Conservation (phyloP, 2,329 filamentous ascomycete species). For the Cladosporium halotolerans region DNA sequence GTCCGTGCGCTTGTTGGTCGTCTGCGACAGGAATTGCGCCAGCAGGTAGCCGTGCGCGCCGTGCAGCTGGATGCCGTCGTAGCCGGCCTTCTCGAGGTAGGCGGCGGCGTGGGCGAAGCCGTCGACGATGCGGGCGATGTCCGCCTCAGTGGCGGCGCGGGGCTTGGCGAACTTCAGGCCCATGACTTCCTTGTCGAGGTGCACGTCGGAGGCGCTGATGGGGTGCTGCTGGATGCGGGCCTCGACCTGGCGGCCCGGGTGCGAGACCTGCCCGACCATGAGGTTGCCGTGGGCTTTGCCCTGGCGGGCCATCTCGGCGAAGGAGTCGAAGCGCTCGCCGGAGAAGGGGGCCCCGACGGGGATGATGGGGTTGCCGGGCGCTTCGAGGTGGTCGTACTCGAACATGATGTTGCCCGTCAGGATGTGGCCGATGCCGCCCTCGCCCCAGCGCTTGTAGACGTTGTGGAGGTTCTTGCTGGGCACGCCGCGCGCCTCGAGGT, state of each 20-base stretch:
- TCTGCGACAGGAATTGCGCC: conserved; percentile 39
- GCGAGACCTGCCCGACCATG: conserved; percentile 55
- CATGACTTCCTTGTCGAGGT: conserved; percentile 38
- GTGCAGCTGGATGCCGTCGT: conserved; percentile 44
- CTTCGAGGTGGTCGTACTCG: conserved; percentile 54
- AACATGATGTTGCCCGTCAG: conserved; percentile 61
- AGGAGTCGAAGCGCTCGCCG: conserved; percentile 55
- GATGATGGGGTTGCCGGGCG: conserved; percentile 54
- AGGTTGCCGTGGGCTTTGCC: conserved; percentile 53
- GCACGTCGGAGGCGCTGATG: conserved; percentile 46
- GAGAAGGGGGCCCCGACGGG: conserved; percentile 45
- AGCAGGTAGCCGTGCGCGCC: conserved; percentile 43
- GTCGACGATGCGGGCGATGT: conserved; percentile 53
- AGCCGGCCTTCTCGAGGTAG: conserved; percentile 58
- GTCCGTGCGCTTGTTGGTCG: conserved; percentile 39
- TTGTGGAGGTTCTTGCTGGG: conserved; percentile 49
- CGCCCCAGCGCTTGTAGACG: conserved; percentile 57
- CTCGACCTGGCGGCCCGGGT: conserved; percentile 54
- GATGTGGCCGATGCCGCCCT: conserved; percentile 51
- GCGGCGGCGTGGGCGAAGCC: conserved; percentile 57
- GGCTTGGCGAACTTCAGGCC: conserved; percentile 50
- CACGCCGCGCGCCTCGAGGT: conserved; percentile 48
- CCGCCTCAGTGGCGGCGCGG: conserved; percentile 46
- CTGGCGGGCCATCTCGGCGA: conserved; percentile 49
- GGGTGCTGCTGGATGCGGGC: conserved; percentile 43